Percentiles rank a stretch among this genome's conserved stretches.
These are phyloP conservation scores for Haplosporangium gracile DNA, from an alignment of 192 early-diverging fungal species.

Conservation along the genomic window DNA sequence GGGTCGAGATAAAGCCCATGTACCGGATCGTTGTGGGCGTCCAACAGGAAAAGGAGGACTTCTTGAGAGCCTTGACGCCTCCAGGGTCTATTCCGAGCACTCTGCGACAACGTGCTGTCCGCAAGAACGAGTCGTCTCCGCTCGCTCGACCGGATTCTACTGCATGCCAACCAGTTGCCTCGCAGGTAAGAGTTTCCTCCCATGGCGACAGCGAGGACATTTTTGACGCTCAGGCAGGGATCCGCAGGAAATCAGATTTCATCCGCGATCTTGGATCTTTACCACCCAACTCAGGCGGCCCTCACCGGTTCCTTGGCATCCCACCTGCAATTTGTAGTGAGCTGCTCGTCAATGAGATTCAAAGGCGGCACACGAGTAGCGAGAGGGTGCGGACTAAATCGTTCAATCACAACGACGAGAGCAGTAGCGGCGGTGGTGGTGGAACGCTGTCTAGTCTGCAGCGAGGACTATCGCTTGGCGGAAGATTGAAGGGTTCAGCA, in stretches of 20 bases:
- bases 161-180: not conserved
- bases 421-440: not conserved
- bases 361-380: not conserved
- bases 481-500: slow-evolving; percentile 3
- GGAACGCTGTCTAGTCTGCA: not conserved
- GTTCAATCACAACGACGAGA: not conserved
- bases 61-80: not conserved
- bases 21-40: slow-evolving; percentile 37
- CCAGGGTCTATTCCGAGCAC: not conserved
- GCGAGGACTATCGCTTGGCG: slow-evolving; percentile 10
- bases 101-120: slow-evolving; percentile 9
- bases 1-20: slow-evolving; percentile 37
- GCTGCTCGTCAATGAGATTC: not conserved
- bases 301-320: not conserved
- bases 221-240: not conserved
- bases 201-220: not conserved
- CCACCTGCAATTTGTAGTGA: not conserved
- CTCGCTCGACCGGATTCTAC: not conserved
- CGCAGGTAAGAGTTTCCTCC: not conserved
- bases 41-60: not conserved
- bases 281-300: not conserved
- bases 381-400: not conserved
- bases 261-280: slow-evolving; percentile 41
- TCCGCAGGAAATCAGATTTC: slow-evolving; percentile 20
- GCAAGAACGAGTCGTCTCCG: not conserved